Conservation (phyloP, 2,329 filamentous ascomycete genomes). For the Colletotrichum lini region DNA sequence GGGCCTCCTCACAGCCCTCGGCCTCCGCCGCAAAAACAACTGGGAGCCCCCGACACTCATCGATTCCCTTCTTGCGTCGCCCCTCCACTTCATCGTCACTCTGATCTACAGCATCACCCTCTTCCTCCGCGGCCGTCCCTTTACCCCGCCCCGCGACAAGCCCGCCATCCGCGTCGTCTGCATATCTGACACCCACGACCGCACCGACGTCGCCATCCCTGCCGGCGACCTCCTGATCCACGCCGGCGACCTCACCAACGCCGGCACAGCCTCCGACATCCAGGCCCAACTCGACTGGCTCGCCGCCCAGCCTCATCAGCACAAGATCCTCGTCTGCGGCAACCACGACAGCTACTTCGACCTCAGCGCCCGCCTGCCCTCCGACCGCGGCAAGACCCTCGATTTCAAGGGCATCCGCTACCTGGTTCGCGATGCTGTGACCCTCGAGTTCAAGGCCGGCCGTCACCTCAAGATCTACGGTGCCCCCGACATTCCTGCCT, state of each 20-base stretch:
- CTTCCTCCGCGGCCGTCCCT: constrained; percentile 76
- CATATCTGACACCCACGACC: constrained; percentile 89
- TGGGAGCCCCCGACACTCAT: constrained; percentile 69
- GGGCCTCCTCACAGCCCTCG: constrained; percentile 61
- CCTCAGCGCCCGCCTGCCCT: constrained; percentile 68
- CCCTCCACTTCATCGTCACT: constrained; percentile 74
- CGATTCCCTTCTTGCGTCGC: constrained; percentile 77
- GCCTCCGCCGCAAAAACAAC: constrained; percentile 62
- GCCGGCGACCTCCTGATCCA: constrained; percentile 90
- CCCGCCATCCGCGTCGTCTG: constrained; percentile 83
- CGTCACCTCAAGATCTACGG: constrained; percentile 82
- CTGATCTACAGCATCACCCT: constrained; percentile 76
- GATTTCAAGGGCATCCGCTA: constrained; percentile 81
- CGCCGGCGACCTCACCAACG: constrained; percentile 86
- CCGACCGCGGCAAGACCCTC: constrained; percentile 70
- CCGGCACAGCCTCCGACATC: constrained; percentile 79
- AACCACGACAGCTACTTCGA: constrained; percentile 95
- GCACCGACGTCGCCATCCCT: constrained; percentile 72
- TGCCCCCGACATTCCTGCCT: constrained; percentile 82
- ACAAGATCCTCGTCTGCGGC: constrained; percentile 88
- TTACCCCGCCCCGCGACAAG: constrained; percentile 67
- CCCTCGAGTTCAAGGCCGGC: constrained; percentile 72
- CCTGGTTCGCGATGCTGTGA: constrained; percentile 78
- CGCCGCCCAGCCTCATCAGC: constrained; percentile 76
- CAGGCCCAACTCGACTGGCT: constrained; percentile 91